Percentiles rank a stretch among this genome's conserved stretches.
Conservation (phyloP, 2,329 filamentous ascomycete genomes). For the Fusarium liriodendri region DNA sequence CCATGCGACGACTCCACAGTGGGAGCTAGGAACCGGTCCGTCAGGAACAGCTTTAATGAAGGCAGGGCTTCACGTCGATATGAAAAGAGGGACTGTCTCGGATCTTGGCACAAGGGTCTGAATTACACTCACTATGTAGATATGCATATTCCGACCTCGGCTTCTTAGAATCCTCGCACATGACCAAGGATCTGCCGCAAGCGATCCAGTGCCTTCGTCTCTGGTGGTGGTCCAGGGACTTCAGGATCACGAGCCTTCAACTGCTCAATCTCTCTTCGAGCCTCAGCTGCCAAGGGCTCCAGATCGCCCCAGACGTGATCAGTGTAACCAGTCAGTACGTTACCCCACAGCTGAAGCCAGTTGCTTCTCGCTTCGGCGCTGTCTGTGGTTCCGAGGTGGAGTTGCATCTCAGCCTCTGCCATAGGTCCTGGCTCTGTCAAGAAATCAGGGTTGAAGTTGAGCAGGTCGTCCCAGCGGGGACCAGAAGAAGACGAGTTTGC, state of each 20-base stretch:
- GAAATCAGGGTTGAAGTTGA: slow-evolving; percentile 64
- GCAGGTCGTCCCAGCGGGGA: slow-evolving; percentile 56
- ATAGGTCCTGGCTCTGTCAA: slow-evolving; percentile 40
- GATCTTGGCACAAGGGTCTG: not conserved
- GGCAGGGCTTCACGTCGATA: not conserved
- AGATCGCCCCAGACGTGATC: slow-evolving; percentile 78
- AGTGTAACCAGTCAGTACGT: slow-evolving; percentile 66
- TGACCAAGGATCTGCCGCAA: slow-evolving; percentile 53
- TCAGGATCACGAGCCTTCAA: slow-evolving; percentile 40
- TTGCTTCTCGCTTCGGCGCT: slow-evolving; percentile 51
- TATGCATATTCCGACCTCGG: slow-evolving; percentile 5
- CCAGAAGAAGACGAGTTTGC: slow-evolving; percentile 9
- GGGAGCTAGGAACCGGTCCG: not conserved
- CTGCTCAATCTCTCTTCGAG: slow-evolving; percentile 65
- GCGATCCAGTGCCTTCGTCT: slow-evolving; percentile 48
- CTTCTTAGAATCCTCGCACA: slow-evolving; percentile 45
- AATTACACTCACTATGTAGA: not conserved
- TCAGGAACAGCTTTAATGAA: not conserved
- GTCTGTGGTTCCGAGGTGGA: slow-evolving; percentile 55
- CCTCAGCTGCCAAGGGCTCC: slow-evolving; percentile 65
- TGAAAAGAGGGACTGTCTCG: not conserved
- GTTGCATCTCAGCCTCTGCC: slow-evolving; percentile 29
- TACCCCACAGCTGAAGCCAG: slow-evolving; percentile 68
- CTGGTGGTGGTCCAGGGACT: slow-evolving; percentile 23
- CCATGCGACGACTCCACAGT: slow-evolving; percentile 10